Base-by-base conservation (phyloP, 2,329 filamentous ascomycete species). In the Tolypocladium cylindrosporum region DNA sequence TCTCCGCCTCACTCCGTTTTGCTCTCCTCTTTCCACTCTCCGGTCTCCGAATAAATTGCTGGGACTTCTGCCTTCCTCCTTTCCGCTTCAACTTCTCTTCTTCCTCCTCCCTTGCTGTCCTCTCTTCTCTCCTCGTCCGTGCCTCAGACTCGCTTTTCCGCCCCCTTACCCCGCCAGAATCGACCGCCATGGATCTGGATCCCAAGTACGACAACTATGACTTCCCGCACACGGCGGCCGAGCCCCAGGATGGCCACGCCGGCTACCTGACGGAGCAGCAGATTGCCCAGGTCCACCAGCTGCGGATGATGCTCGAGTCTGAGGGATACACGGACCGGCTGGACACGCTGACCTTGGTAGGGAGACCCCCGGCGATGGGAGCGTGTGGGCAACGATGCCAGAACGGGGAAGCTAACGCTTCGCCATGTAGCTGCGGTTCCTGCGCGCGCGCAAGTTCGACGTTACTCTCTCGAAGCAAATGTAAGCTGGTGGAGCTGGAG, bases 171-270 rank as follows among this genome's bases (percentile, higher is more conserved):
- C 45, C 48, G 48, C 48, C 31, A 21, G 57, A 55, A 36, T 58
- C 59, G 60, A 58, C 63, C 68, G 72, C 70, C 68, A 78, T 84
- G 76, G 77, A 84, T 72, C 71, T 91, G 67, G 87, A 96, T 75
- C 82, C 90, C 72, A 97, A 96, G 78, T 96, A 97, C 80, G 94
- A 97, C 78, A 74, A 95, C 79, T 97, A 94, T 76, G 92, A 97
- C 75, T 97, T 84, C 79, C 94, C 94, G 62, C 90, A 87, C 63
- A 87, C 83, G 62, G 85, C 90, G 53, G 83, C 89, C 57, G 83
- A 84, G 65, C 72, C 81, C 53, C 83, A 87, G 70, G 78, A 79
- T 67, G 94, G 94, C 64, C 91, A 97, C 74, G 87, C 93, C 61
- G 94, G 94, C 71, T 85, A 95, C 75, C 88, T 95, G 68, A 94